phyloP scores from a whole-genome alignment of 805 yeast species.

The Candida gorgasii region DNA sequence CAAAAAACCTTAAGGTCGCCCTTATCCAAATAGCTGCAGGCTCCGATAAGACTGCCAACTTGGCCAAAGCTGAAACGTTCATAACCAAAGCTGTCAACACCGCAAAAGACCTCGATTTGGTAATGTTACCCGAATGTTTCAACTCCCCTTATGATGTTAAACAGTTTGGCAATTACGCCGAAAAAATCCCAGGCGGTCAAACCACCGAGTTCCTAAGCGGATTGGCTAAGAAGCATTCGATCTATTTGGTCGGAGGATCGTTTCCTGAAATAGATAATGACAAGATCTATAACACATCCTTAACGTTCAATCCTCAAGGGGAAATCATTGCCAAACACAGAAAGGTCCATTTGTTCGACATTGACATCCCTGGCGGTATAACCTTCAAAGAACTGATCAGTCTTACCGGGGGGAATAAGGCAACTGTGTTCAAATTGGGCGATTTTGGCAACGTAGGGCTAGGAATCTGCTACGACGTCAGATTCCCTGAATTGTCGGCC shows the following conservation, averaged over 20 bases:
- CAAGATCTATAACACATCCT: constrained; percentile 67
- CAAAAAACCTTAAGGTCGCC: constrained; percentile 72
- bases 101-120: constrained; percentile 53
- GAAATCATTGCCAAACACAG: constrained; percentile 80
- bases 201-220: constrained; percentile 60
- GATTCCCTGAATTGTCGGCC: constrained; percentile 78
- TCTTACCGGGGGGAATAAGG: constrained; percentile 75
- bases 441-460: constrained; percentile 74
- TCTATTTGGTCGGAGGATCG: constrained; percentile 86
- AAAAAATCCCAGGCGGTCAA: constrained; percentile 75
- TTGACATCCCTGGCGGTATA: constrained; percentile 88
- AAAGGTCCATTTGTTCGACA: constrained; percentile 88
- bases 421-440: constrained; percentile 71
- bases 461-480: constrained; percentile 81
- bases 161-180: constrained; percentile 87
- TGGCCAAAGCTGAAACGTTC: constrained; percentile 63
- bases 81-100: constrained; percentile 58
- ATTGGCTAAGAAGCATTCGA: constrained; percentile 63
- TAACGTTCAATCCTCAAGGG: constrained; percentile 74
- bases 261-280: constrained; percentile 75
- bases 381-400: constrained; percentile 80
- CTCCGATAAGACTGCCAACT: constrained; percentile 76
- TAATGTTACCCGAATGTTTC: constrained; percentile 94
- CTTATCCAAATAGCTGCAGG: constrained; percentile 82
- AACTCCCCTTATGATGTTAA: constrained; percentile 92